Evolutionary conservation across 2,329 filamentous ascomycete species (phyloP), one percentile per base, ranked within the genome.

Genomic region (Cryphonectria naterciae): DNA sequence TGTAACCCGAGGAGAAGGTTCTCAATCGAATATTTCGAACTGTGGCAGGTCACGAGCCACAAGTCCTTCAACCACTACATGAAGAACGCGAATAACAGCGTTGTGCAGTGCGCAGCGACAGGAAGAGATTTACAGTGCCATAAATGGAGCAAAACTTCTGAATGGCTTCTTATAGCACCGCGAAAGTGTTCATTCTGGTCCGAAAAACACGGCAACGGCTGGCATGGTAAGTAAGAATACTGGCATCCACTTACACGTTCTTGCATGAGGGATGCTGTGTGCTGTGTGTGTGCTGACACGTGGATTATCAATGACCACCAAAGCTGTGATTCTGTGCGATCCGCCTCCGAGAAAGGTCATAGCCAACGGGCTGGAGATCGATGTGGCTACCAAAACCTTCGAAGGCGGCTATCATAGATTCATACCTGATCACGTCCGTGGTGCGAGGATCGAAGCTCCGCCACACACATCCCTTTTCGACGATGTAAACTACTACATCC

Each of bases 151-250:
- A 60, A 68, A 25, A 54, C 61, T 10, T 54, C 35, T 28, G 66
- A 67, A 39, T 71, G 69, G 69, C 61, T 71, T 19, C n/a, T 71
- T 1, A 54, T 71, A 6, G 69, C 69, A 3, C 61, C 69, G 4
- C 66, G 66, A 5, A 68, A 71, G 35, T 71, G 69, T 43, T 64
- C 69, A 4, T 71, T 65, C 25, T 71, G 69, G 69, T 70, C 65
- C 19, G 61, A 17, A 8, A 25, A 39, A 19, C 4, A 60, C 2
- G 61, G 46, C 4, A 7, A 54, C 13, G 69, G 61, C 3, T 65
- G 66, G 66, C 62, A 28, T 49, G 61, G 69, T 35, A 37, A 62
- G 58, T 28, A 22, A 61, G 56, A 62, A n/a, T 11, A 39, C 11
- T 13, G 1, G 22, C 10, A 4, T 22, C 19, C 4, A 62, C 41